A percentile compares a stretch with the other conserved stretches of the same genome.
Evolutionary conservation across 306 rosid genomes (phyloP).

Genomic region (Dalbergia cultrata): DNA sequence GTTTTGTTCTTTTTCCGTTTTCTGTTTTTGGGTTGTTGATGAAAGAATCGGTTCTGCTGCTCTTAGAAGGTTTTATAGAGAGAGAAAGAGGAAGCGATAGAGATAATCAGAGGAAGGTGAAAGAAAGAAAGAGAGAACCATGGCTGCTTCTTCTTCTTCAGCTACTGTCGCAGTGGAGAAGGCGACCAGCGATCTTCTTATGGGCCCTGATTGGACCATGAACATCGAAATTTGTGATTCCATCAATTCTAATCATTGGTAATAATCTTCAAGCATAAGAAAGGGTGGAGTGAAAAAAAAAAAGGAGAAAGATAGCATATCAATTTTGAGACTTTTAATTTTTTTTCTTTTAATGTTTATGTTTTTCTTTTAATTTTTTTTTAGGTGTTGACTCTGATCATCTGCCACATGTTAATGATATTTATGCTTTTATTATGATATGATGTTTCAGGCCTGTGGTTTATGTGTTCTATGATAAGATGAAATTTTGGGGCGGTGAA

Average conservation of each 20-base stretch:
- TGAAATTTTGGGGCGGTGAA: slow-evolving; percentile 36
- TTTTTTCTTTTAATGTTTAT: background rate
- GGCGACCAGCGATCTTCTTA: slow-evolving; percentile 99
- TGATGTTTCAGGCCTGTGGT: slow-evolving; percentile 39
- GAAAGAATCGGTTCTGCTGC: slow-evolving; percentile 34
- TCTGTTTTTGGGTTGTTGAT: slow-evolving; percentile 20
- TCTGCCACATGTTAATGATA: slow-evolving; percentile 40
- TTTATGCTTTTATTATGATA: slow-evolving; percentile 35
- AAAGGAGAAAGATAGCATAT: slow-evolving; percentile 25
- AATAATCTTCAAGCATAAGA: slow-evolving; percentile 50
- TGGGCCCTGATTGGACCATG: slow-evolving; percentile 99
- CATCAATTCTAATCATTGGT: slow-evolving; percentile 93
- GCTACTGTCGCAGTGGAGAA: slow-evolving; percentile 96
- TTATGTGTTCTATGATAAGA: slow-evolving; percentile 34
- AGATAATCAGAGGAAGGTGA: background rate
- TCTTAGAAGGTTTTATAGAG: slow-evolving; percentile 41
- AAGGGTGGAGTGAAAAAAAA: background rate
- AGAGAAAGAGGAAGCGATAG: slow-evolving; percentile 13
- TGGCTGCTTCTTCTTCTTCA: slow-evolving; percentile 79
- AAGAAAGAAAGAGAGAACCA: slow-evolving; percentile 18
- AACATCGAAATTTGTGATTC: slow-evolving; percentile 99
- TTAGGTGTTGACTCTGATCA: slow-evolving; percentile 50
- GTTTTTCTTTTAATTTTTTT: slow-evolving; percentile 19
- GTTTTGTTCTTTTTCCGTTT: slow-evolving; percentile 32
- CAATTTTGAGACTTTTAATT: slow-evolving; percentile 39